Evolutionary conservation across 306 rosid genomes (phyloP).

Genomic region (Morella rubra): DNA sequence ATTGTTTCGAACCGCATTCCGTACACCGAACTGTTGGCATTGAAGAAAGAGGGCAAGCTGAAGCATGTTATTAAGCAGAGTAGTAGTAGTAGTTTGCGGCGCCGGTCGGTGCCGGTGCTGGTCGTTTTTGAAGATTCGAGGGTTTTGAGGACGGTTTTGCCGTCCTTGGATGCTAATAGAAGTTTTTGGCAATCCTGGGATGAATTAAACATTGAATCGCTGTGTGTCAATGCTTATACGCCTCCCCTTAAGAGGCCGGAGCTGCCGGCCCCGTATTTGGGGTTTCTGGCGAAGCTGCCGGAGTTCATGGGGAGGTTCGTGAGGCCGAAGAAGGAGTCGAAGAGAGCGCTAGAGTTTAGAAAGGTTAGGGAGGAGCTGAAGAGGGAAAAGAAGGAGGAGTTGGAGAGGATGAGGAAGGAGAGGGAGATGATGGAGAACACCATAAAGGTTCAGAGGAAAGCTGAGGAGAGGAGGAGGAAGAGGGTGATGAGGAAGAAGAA

Average conservation of each 20-base stretch:
- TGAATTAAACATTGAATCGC: slow-evolving; percentile 52
- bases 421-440: slow-evolving; percentile 50
- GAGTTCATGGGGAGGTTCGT: slow-evolving; percentile 13
- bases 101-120: slow-evolving; percentile 48
- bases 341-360: slow-evolving; percentile 59
- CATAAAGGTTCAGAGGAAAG: slow-evolving; percentile 50
- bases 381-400: slow-evolving; percentile 52
- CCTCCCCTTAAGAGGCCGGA: slow-evolving; percentile 80
- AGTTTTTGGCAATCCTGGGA: slow-evolving; percentile 79
- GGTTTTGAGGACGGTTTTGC: slow-evolving; percentile 72
- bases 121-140: slow-evolving; percentile 80
- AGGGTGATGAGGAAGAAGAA: slow-evolving; percentile 48
- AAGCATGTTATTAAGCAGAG: slow-evolving; percentile 71
- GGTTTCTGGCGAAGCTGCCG: slow-evolving; percentile 38
- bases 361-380: slow-evolving; percentile 55
- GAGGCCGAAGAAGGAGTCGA: slow-evolving; percentile 61
- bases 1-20: slow-evolving; percentile 71
- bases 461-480: slow-evolving; percentile 56
- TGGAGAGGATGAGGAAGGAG: slow-evolving; percentile 51
- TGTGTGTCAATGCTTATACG: slow-evolving; percentile 73
- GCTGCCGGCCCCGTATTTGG: slow-evolving; percentile 56
- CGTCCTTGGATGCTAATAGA: slow-evolving; percentile 52
- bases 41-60: slow-evolving; percentile 58
- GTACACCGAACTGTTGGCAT: slow-evolving; percentile 57
- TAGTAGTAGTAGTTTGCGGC: slow-evolving; percentile 40